phyloP scores from a whole-genome alignment of 257 asterid genomes.

The Fraxinus pennsylvanica region DNA sequence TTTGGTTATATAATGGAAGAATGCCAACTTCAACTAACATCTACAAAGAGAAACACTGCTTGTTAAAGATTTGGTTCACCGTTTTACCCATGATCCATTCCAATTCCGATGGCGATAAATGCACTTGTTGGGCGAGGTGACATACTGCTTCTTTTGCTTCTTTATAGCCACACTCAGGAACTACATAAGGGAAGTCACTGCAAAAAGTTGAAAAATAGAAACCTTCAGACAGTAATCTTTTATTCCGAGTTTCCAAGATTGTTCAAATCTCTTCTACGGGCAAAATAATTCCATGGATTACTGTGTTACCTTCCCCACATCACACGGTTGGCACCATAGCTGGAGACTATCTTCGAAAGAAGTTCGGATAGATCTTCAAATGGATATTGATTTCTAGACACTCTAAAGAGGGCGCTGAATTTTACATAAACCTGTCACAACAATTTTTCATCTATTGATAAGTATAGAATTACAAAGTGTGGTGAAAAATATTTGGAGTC shows the following conservation, averaged over 20 bases:
- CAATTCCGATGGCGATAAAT: constrained; percentile 48
- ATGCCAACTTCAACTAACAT: background rate
- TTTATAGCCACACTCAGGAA: constrained; percentile 74
- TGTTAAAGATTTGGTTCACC: constrained; percentile 43
- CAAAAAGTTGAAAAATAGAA: constrained; percentile 11
- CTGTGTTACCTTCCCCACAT: constrained; percentile 96
- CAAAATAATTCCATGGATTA: background rate
- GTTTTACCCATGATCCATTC: constrained; percentile 83
- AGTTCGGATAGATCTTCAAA: constrained; percentile 55
- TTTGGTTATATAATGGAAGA: background rate
- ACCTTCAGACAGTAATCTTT: background rate
- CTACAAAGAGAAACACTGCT: constrained; percentile 34
- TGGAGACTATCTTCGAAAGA: constrained; percentile 52
- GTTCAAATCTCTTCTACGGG: background rate
- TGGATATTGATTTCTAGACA: constrained; percentile 64
- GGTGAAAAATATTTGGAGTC: background rate
- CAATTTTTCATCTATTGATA: background rate
- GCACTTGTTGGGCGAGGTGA: constrained; percentile 42
- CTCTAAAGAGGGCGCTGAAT: constrained; percentile 64
- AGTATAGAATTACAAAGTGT: background rate
- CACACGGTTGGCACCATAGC: constrained; percentile 72
- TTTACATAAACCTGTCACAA: constrained; percentile 66
- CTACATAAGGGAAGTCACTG: constrained; percentile 79
- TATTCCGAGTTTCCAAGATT: constrained; percentile 9
- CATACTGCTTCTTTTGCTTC: constrained; percentile 65